Conservation (phyloP, 495 filamentous ascomycete species). For the Penicillium flavigenum region DNA sequence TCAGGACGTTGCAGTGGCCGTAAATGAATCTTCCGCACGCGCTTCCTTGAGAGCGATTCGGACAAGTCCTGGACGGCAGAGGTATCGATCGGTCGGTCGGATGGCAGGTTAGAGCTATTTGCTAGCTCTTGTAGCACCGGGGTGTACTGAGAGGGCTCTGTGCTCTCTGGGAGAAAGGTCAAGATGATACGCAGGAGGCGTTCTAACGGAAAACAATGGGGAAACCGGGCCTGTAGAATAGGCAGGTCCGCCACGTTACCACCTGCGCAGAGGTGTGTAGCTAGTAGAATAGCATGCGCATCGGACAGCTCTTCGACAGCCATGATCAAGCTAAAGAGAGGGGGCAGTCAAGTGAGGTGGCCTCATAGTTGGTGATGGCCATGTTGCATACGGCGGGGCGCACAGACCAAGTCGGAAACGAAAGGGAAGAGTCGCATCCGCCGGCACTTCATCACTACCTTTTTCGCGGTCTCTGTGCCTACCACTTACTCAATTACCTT, state of each 20-base stretch:
- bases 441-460: constrained; percentile 29
- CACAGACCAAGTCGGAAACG: constrained; percentile 45
- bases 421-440: constrained; percentile 41
- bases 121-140: constrained; percentile 57
- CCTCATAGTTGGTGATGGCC: constrained; percentile 28
- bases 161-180: constrained; percentile 79
- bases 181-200: constrained; percentile 77
- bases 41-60: constrained; percentile 64
- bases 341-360: constrained; percentile 18
- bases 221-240: constrained; percentile 58
- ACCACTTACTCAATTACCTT: constrained; percentile 28
- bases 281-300: constrained; percentile 51
- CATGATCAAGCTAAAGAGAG: constrained; percentile 29
- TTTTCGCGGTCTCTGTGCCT: constrained; percentile 25
- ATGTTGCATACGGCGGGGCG: constrained; percentile 32
- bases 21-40: constrained; percentile 68
- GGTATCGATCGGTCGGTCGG: constrained; percentile 48
- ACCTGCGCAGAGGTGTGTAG: constrained; percentile 45
- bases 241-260: constrained; percentile 62
- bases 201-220: constrained; percentile 59
- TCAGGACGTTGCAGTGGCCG: constrained; percentile 56
- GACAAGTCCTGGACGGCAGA: constrained; percentile 61
- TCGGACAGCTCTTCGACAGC: constrained; percentile 45
- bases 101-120: constrained; percentile 33
- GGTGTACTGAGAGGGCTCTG: constrained; percentile 63